Conservation (phyloP, 2,329 filamentous ascomycete species). For the Penicillium sp. region DNA sequence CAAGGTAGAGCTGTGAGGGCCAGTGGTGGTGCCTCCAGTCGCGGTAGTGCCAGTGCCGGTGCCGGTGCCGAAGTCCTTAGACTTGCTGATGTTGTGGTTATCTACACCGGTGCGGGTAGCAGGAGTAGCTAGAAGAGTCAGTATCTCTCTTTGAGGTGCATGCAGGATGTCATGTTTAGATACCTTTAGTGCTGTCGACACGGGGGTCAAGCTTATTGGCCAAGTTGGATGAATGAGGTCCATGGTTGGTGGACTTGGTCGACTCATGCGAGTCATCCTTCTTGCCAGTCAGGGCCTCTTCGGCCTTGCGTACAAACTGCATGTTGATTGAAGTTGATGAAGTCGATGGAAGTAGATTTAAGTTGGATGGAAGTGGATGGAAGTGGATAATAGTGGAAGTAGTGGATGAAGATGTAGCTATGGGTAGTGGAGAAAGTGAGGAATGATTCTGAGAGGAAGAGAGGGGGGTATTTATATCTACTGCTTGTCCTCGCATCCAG, state of each 20-base stretch:
- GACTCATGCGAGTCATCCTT: conserved; percentile 18
- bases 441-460: not conserved
- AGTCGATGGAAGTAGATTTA: not conserved
- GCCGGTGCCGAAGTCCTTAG: not conserved
- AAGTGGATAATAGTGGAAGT: not conserved
- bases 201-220: conserved; percentile 24
- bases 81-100: not conserved
- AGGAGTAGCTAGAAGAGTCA: conserved; percentile 1
- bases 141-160: not conserved
- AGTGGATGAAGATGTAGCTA: not conserved
- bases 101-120: conserved; percentile 6
- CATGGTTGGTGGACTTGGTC: conserved; percentile 14
- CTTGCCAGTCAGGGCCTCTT: conserved; percentile 41
- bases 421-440: not conserved
- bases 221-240: conserved; percentile 15
- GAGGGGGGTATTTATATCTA: not conserved
- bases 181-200: conserved; percentile 20
- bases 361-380: not conserved
- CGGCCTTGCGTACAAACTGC: conserved; percentile 45
- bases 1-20: not conserved
- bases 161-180: not conserved
- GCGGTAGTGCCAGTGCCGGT: not conserved
- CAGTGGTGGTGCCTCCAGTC: not conserved
- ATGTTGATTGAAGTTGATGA: not conserved
- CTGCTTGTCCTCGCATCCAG: not conserved